A percentile compares a stretch with the other conserved stretches of the same genome.
Evolutionary conservation across 1,284 basidiomycete genomes (phyloP).

Genomic region (Leccinum angustisporum): DNA sequence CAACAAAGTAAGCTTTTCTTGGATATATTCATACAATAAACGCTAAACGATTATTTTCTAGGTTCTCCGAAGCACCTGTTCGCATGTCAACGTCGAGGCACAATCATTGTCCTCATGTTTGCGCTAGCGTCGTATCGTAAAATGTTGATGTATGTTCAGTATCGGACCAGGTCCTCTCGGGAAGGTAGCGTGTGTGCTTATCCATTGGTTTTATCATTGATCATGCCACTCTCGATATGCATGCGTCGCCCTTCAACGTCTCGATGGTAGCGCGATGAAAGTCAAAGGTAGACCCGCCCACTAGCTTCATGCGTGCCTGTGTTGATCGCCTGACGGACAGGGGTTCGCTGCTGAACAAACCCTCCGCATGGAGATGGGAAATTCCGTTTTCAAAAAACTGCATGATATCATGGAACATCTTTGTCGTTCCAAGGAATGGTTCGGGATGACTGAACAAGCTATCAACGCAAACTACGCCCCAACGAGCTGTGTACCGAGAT

Average conservation of each 20-base stretch:
- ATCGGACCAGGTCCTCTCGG: constrained; percentile 88
- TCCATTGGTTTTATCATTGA: not conserved
- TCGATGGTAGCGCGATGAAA: constrained; percentile 95
- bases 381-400: constrained; percentile 82
- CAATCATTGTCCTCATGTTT: constrained; percentile 95
- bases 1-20: constrained; percentile 65
- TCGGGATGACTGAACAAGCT: constrained; percentile 93
- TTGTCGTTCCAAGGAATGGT: constrained; percentile 88
- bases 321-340: constrained; percentile 37
- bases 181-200: constrained; percentile 49
- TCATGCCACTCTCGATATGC: constrained; percentile 70
- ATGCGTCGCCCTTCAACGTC: constrained; percentile 87
- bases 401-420: constrained; percentile 78
- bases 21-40: not conserved
- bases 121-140: constrained; percentile 91
- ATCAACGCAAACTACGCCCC: constrained; percentile 95
- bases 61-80: constrained; percentile 76
- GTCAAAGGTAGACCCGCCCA: constrained; percentile 70
- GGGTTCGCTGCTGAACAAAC: constrained; percentile 89
- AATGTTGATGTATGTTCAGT: constrained; percentile 82
- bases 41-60: constrained; percentile 29
- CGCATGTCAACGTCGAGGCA: constrained; percentile 83
- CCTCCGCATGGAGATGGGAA: constrained; percentile 86
- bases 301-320: not conserved
- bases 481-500: constrained; percentile 83